These are phyloP conservation scores for Bryoerythrophyllum caledonicum DNA, from an alignment of 225 moss, liverwort and hornwort genomes.

Conservation along the genomic window DNA sequence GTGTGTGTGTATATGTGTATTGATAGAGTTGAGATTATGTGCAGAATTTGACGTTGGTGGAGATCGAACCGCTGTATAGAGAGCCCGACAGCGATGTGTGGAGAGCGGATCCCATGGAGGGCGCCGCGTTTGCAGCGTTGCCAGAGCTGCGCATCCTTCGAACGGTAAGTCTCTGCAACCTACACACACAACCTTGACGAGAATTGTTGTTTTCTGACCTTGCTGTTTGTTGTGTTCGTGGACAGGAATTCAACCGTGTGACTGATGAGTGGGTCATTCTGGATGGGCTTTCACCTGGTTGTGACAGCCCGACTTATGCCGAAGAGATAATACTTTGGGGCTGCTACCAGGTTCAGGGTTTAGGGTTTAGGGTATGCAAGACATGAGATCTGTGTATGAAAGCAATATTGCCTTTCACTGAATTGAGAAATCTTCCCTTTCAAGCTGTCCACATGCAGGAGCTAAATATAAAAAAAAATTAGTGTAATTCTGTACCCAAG, in stretches of 20 bases:
- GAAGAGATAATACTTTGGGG: slow-evolving; percentile 70
- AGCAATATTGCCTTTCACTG: too few relatives aligned
- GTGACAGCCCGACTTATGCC: slow-evolving; percentile 68
- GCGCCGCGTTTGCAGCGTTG: slow-evolving; percentile 72
- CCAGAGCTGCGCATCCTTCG: slow-evolving; percentile 54
- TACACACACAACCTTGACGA: background rate
- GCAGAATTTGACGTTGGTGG: slow-evolving; percentile 81
- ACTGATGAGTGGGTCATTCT: slow-evolving; percentile 62
- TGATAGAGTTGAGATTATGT: slow-evolving; percentile 10
- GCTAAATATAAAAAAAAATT: too few relatives aligned
- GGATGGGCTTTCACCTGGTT: slow-evolving; percentile 65
- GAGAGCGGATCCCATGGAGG: slow-evolving; percentile 78
- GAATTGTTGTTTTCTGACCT: background rate
- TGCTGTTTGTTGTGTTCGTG: background rate
- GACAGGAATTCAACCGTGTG: slow-evolving; percentile 65
- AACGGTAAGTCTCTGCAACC: slow-evolving; percentile 38
- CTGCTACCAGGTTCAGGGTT: background rate
- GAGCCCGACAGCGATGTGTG: slow-evolving; percentile 61
- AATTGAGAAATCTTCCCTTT: too few relatives aligned
- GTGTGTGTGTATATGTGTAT: too few relatives aligned
- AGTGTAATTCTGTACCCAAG: too few relatives aligned
- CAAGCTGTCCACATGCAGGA: too few relatives aligned
- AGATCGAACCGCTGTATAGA: slow-evolving; percentile 71
- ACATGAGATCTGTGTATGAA: too few relatives aligned
- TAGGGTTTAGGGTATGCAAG: too few relatives aligned